Evolutionary conservation across 2,329 filamentous ascomycete genomes (phyloP).

Genomic region (Madurella mycetomatis): DNA sequence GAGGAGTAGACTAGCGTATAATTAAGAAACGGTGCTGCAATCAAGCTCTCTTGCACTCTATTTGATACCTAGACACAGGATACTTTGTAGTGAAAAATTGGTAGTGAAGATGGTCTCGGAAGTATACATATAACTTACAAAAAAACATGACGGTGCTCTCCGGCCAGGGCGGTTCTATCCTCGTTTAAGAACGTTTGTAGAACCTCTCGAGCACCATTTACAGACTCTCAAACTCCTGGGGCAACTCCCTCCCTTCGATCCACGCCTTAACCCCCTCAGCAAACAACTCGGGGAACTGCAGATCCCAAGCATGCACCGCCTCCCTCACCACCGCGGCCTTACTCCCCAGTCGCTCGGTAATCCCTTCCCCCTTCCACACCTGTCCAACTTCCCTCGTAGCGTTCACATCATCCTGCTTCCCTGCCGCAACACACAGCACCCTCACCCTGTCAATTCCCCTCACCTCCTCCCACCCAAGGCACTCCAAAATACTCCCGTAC

Average conservation of each 20-base stretch:
- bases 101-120: too few relatives aligned
- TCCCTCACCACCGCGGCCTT: conserved; percentile 31
- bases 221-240: conserved; percentile 16
- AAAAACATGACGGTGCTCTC: too few relatives aligned
- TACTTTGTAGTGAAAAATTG: too few relatives aligned
- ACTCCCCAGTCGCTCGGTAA: not conserved
- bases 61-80: too few relatives aligned
- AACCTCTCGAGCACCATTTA: too few relatives aligned
- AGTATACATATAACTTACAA: too few relatives aligned
- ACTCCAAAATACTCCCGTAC: too few relatives aligned
- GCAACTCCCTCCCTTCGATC: conserved; percentile 23
- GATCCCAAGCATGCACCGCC: conserved; percentile 39
- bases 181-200: too few relatives aligned
- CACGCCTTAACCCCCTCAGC: conserved; percentile 35
- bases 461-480: conserved; percentile 25
- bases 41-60: too few relatives aligned
- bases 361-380: conserved; percentile 12
- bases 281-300: conserved; percentile 39
- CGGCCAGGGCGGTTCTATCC: too few relatives aligned
- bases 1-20: too few relatives aligned
- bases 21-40: too few relatives aligned
- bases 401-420: conserved; percentile 32
- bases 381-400: conserved; percentile 30
- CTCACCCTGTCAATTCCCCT: conserved; percentile 23
- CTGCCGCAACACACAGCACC: conserved; percentile 31